Conservation (phyloP, 176 grass and related monocot species). For the Carex littledalei region DNA sequence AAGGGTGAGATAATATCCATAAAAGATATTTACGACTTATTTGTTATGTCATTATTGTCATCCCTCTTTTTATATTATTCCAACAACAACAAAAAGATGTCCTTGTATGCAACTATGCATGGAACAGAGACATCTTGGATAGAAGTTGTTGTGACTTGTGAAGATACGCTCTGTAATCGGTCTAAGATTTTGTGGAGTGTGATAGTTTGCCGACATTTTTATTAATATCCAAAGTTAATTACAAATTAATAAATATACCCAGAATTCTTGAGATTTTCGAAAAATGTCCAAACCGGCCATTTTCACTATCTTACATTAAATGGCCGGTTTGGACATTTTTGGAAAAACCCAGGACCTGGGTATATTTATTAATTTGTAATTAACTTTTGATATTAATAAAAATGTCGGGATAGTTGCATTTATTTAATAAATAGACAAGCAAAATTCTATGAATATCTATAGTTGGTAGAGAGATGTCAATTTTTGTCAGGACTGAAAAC, state of each 20-base stretch:
- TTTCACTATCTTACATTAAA: too few relatives aligned
- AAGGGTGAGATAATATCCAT: too few relatives aligned
- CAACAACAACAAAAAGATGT: not conserved
- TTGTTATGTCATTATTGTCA: not conserved
- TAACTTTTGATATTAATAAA: too few relatives aligned
- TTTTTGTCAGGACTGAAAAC: not conserved
- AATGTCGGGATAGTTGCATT: not conserved
- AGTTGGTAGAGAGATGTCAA: not conserved
- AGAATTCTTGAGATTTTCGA: too few relatives aligned
- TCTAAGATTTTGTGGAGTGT: constrained; percentile 1
- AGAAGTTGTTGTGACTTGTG: not conserved
- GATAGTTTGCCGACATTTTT: not conserved
- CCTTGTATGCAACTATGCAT: not conserved
- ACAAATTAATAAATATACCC: too few relatives aligned
- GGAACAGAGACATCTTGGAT: not conserved
- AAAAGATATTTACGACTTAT: not conserved
- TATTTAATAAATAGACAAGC: not conserved
- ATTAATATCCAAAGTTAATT: too few relatives aligned
- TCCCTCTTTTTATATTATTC: not conserved
- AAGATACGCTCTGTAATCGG: not conserved
- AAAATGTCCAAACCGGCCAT: too few relatives aligned
- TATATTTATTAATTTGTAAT: too few relatives aligned
- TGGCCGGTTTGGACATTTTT: too few relatives aligned
- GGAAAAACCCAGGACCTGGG: too few relatives aligned
- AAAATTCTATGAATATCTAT: not conserved